phyloP scores from a whole-genome alignment of 305 asterid species.

The Fraxinus greggii region DNA sequence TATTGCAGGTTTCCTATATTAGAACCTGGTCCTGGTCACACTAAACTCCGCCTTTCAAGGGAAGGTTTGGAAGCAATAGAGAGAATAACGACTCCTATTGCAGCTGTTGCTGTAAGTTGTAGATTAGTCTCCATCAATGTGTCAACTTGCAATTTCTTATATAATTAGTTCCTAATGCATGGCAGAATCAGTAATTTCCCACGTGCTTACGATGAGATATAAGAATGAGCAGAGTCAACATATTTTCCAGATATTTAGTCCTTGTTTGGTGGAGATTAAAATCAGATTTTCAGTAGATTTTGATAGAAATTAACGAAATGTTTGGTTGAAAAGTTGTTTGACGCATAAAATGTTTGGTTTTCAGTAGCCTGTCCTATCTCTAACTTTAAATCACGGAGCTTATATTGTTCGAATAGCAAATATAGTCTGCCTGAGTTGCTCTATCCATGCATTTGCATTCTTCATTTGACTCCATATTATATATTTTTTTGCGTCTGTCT shows the following conservation, averaged over 20 bases:
- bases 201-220: neutral
- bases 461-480: constrained; percentile 1
- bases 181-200: neutral
- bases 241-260: neutral
- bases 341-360: neutral
- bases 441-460: neutral
- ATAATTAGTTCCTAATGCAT: neutral
- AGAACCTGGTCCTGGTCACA: constrained; percentile 97
- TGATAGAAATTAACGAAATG: too few species aligned
- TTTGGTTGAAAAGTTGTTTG: too few species aligned
- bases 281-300: too few species aligned
- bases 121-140: constrained; percentile 16
- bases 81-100: constrained; percentile 80
- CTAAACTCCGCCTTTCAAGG: constrained; percentile 85
- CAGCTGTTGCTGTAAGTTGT: constrained; percentile 87
- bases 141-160: neutral
- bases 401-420: neutral
- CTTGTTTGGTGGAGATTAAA: too few species aligned
- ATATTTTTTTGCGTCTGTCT: constrained; percentile 10
- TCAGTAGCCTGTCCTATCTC: neutral
- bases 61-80: constrained; percentile 93
- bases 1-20: constrained; percentile 77
- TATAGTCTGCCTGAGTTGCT: neutral
- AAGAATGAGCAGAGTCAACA: neutral
- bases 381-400: neutral